Conservation (phyloP, 129 eudicot genomes). For the Scalesia atractyloides region DNA sequence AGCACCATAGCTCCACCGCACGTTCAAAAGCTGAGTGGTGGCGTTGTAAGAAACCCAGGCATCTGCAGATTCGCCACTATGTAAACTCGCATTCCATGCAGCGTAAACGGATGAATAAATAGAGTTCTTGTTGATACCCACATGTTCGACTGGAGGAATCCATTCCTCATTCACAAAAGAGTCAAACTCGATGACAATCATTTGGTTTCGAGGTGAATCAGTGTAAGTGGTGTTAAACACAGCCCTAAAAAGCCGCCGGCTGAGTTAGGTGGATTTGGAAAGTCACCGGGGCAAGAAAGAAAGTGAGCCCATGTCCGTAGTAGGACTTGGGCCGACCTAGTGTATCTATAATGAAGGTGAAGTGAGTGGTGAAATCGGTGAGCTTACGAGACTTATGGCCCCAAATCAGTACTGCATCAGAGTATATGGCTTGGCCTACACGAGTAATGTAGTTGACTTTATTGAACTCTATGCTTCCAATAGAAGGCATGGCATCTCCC, state of each 20-base stretch:
- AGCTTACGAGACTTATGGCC: slow-evolving; percentile 32
- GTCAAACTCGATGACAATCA: slow-evolving; percentile 57
- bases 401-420: slow-evolving; percentile 42
- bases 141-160: slow-evolving; percentile 47
- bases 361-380: slow-evolving; percentile 51
- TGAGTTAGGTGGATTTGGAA: slow-evolving; percentile 51
- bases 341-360: slow-evolving; percentile 44
- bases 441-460: slow-evolving; percentile 31
- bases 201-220: slow-evolving; percentile 34
- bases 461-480: slow-evolving; percentile 45
- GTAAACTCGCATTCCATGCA: slow-evolving; percentile 48
- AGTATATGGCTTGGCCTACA: slow-evolving; percentile 47
- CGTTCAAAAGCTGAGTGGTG: slow-evolving; percentile 33
- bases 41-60: slow-evolving; percentile 46
- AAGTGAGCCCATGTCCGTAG: slow-evolving; percentile 49
- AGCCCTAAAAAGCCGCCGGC: slow-evolving; percentile 58
- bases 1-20: slow-evolving; percentile 40
- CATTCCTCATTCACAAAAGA: slow-evolving; percentile 30
- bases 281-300: slow-evolving; percentile 53
- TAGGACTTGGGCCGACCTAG: accelerated
- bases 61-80: slow-evolving; percentile 40
- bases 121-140: slow-evolving; percentile 52
- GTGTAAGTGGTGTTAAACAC: slow-evolving; percentile 37
- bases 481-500: slow-evolving; percentile 51
- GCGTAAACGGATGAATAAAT: slow-evolving; percentile 24